Evolutionary conservation across 2,329 filamentous ascomycete genomes (phyloP), one percentile per base, ranked within the genome.

Genomic region (Ceratocystis alfenasii): DNA sequence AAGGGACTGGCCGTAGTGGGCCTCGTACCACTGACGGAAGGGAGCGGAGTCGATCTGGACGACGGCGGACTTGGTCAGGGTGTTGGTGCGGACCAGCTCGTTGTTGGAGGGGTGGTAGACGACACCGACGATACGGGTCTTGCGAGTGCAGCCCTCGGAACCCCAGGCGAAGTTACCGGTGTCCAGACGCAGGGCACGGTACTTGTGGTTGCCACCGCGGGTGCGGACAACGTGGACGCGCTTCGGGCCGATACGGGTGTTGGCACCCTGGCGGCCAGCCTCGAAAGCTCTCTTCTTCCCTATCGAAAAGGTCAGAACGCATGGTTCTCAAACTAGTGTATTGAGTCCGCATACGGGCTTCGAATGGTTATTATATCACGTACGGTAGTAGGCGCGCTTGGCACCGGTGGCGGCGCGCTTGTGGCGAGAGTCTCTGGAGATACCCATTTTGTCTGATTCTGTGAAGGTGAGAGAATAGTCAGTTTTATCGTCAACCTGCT

Each of bases 21-120:
- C 90, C 87, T 99, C 94, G 83, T 95, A 99, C 94, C 94, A 99
- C 83, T 97, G 93, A 79, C 94, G 86, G 90, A 99, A 99, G 73
- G 94, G 94, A 71, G 94, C 90, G 75, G 95, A 94, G 80, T 99
- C 94, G 81, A 99, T 83, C 85, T 99, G 94, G 79, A 99, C 90
- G 76, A 99, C 90, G 82, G 94, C 94, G 77, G 90, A 90, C 83
- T 92, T 95, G 85, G 94, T 99, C 79, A 99, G 86, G 83, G 94
- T 97, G 88, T 99, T 99, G 81, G 94, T 99, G 78, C 94, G 94
- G 84, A 99, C 92, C 74, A 99, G 87, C 84, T 99, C 94, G 90
- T 99, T 99, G 92, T 99, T 99, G 79, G 93, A 96, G 70, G 94
- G 95, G 83, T 99, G 95, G 89, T 91, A 99, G 78, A 87, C 88